Evolutionary conservation across 2,329 filamentous ascomycete genomes (phyloP).

Genomic region (Xylariaceae sp.): DNA sequence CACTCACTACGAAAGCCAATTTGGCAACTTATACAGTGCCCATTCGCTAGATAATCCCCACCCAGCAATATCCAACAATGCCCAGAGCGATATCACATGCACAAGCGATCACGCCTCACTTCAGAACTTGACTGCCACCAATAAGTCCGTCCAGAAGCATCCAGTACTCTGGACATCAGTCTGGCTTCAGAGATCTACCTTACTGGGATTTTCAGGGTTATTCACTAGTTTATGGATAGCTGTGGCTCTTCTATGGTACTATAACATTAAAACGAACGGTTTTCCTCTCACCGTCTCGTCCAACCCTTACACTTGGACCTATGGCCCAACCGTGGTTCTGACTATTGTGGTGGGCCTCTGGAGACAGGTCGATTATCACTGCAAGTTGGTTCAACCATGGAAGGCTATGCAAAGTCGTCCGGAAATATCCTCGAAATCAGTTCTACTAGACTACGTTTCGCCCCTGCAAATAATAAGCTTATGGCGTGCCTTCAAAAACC

Average conservation of each 20-base stretch:
- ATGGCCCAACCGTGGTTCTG: constrained; percentile 1
- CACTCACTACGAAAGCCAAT: too few relatives aligned
- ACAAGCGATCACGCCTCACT: too few relatives aligned
- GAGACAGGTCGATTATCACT: constrained; percentile 10
- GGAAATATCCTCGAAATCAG: neutral
- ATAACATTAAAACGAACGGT: neutral
- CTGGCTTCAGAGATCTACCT: too few relatives aligned
- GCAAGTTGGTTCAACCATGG: constrained; percentile 1
- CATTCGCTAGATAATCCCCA: too few relatives aligned
- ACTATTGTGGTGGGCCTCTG: constrained; percentile 1
- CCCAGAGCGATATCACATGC: too few relatives aligned
- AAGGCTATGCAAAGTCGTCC: neutral
- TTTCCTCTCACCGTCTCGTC: neutral
- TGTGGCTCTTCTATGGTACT: constrained; percentile 9
- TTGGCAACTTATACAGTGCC: too few relatives aligned
- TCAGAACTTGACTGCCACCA: too few relatives aligned
- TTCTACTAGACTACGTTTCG: neutral
- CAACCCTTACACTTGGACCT: constrained; percentile 9
- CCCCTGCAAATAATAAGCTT: neutral
- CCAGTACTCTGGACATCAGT: too few relatives aligned
- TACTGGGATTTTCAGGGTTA: too few relatives aligned
- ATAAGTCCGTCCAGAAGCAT: too few relatives aligned
- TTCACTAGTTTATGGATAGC: too few relatives aligned
- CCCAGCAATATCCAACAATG: too few relatives aligned
- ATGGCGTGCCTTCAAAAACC: neutral